Evolutionary conservation across 495 filamentous ascomycete genomes (phyloP).

Genomic region (Penicillium bialowiezense): DNA sequence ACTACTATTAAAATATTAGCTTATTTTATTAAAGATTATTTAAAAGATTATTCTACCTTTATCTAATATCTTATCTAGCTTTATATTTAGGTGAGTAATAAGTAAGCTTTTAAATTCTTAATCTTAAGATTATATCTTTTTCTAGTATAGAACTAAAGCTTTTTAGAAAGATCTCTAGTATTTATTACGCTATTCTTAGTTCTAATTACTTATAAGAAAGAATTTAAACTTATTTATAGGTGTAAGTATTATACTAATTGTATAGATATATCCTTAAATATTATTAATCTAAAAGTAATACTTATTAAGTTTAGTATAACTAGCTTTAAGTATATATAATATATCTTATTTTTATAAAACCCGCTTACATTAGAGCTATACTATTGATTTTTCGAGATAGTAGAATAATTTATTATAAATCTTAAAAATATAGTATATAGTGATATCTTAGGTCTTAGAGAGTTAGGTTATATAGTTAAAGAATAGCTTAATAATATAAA

Average conservation of each 20-base stretch:
- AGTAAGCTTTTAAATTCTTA: neutral
- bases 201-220: slow-evolving; percentile 4
- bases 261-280: slow-evolving; percentile 5
- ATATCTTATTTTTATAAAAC: neutral
- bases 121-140: neutral
- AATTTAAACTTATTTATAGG: slow-evolving; percentile 7
- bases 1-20: neutral
- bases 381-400: neutral
- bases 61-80: neutral
- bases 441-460: neutral
- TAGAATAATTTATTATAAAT: slow-evolving; percentile 4
- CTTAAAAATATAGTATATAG: neutral
- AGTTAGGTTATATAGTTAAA: slow-evolving; percentile 2
- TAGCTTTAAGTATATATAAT: neutral
- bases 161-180: neutral
- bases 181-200: neutral
- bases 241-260: slow-evolving; percentile 5
- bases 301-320: slow-evolving; percentile 4
- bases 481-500: neutral
- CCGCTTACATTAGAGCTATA: neutral
- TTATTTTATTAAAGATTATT: neutral
- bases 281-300: slow-evolving; percentile 11
- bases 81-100: neutral
- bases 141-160: neutral
- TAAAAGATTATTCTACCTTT: neutral